A percentile compares a stretch with the other conserved stretches of the same genome.
These are phyloP conservation scores for Blastobotrys arbuscula DNA, from an alignment of 1,139 yeast species.

Conservation along the genomic window DNA sequence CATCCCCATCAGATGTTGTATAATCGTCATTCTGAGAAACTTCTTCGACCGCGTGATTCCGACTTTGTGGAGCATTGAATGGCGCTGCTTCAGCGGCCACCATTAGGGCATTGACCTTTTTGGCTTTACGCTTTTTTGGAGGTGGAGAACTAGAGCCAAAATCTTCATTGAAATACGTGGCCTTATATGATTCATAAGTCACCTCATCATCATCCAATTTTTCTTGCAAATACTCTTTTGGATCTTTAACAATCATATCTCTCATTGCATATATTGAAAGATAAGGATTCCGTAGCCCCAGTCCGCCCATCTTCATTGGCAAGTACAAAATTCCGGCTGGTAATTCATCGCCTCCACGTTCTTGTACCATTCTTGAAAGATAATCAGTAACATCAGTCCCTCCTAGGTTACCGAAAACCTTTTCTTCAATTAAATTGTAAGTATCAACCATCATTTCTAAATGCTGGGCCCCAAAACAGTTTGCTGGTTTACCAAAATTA, in stretches of 20 bases:
- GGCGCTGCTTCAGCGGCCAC: not conserved
- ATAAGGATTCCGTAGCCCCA: conserved; percentile 16
- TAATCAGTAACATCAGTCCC: conserved; percentile 6
- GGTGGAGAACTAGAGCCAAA: not conserved
- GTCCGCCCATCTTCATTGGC: conserved; percentile 19
- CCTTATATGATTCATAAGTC: conserved; percentile 7
- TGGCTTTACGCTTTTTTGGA: not conserved
- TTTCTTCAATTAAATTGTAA: conserved; percentile 13
- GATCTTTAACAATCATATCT: conserved; percentile 2
- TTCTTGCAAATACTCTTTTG: conserved; percentile 6
- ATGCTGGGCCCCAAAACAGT: conserved; percentile 15
- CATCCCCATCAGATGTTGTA: conserved; percentile 3
- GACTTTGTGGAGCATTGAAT: not conserved
- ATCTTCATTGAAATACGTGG: conserved; percentile 7
- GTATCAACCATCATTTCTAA: conserved; percentile 18
- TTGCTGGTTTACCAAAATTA: conserved; percentile 18
- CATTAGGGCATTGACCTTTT: not conserved
- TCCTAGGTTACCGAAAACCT: conserved; percentile 14
- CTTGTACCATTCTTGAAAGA: conserved; percentile 7
- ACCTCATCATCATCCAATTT: conserved; percentile 10
- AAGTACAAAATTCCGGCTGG: conserved; percentile 19
- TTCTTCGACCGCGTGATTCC: not conserved
- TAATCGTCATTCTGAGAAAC: not conserved
- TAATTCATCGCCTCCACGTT: conserved; percentile 3
- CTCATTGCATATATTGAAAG: conserved; percentile 9